A percentile compares a stretch with the other conserved stretches of the same genome.
phyloP scores from a whole-genome alignment of 2,329 filamentous ascomycete genomes.

The Chrysoporthe deuterocubensis region DNA sequence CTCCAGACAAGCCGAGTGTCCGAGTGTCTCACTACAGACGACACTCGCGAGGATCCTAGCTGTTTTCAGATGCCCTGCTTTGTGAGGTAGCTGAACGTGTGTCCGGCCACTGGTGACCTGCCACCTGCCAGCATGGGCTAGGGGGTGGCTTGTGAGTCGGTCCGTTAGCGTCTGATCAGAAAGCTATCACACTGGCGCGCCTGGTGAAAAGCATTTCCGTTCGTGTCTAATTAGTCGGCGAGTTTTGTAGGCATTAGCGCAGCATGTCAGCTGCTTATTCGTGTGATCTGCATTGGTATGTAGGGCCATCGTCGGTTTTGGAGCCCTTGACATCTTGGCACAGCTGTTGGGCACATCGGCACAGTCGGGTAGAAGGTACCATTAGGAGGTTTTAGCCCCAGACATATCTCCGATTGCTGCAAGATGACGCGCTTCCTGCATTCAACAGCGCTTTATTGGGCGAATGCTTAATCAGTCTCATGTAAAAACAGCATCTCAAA shows the following conservation, averaged over 20 bases:
- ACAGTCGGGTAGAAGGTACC: neutral
- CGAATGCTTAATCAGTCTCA: neutral
- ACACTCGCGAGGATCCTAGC: neutral
- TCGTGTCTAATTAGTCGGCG: slow-evolving; percentile 2
- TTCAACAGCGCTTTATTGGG: neutral
- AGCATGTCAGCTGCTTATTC: neutral
- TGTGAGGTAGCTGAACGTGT: slow-evolving; percentile 1
- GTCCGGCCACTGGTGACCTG: neutral
- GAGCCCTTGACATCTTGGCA: neutral
- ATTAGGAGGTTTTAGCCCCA: neutral
- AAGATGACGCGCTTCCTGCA: neutral
- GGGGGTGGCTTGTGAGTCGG: slow-evolving; percentile 5
- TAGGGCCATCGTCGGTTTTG: neutral
- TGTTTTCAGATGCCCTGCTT: slow-evolving; percentile 1
- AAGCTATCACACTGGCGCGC: neutral
- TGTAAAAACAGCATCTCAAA: too few relatives aligned
- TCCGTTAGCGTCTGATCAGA: neutral
- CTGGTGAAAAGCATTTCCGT: neutral
- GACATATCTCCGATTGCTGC: too few relatives aligned
- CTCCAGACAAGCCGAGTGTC: neutral
- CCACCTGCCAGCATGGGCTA: neutral
- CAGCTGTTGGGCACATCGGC: neutral
- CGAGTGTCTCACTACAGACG: slow-evolving; percentile 4
- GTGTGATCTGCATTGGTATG: neutral
- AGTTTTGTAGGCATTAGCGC: neutral